Evolutionary conservation across 2,329 filamentous ascomycete species (phyloP).

Genomic region (Aspergillus aculeatus): DNA sequence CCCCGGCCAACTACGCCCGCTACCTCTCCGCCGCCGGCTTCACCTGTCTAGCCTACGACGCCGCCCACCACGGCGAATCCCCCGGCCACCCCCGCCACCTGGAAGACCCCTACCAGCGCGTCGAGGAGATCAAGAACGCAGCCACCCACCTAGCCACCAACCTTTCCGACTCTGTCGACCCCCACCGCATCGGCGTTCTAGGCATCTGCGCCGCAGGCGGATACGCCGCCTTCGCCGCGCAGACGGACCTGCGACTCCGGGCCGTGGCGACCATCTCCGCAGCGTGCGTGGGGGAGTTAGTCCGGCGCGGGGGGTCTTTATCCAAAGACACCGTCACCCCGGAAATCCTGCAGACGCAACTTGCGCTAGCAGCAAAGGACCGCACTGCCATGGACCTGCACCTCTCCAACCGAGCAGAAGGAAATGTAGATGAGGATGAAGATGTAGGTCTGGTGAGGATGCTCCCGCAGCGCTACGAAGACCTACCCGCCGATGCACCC

Average conservation of each 20-base stretch:
- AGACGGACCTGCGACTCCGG: constrained; percentile 40
- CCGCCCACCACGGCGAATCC: too few species aligned
- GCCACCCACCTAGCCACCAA: too few species aligned
- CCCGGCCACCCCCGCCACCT: too few species aligned
- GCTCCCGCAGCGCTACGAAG: constrained; percentile 3
- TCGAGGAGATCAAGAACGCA: too few species aligned
- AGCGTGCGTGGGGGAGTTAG: constrained; percentile 31
- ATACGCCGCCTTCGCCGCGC: constrained; percentile 27
- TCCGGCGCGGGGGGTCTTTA: constrained; percentile 4
- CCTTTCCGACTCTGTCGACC: too few species aligned
- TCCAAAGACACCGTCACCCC: constrained; percentile 14
- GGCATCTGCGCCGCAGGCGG: too few species aligned
- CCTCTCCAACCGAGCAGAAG: too few species aligned
- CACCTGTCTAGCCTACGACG: too few species aligned
- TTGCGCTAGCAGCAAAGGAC: not conserved
- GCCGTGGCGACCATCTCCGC: constrained; percentile 38
- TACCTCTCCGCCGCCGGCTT: not conserved
- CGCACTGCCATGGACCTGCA: not conserved
- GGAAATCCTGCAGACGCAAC: constrained; percentile 5
- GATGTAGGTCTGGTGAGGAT: not conserved
- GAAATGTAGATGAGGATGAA: too few species aligned
- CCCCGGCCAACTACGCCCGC: constrained; percentile 34
- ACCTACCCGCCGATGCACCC: constrained; percentile 1
- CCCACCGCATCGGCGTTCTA: too few species aligned
- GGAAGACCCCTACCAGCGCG: too few species aligned